Percentiles rank a stretch among this genome's conserved stretches.
These are phyloP conservation scores for Nothopassalora personata DNA, from an alignment of 2,329 filamentous ascomycete species.

Conservation along the genomic window DNA sequence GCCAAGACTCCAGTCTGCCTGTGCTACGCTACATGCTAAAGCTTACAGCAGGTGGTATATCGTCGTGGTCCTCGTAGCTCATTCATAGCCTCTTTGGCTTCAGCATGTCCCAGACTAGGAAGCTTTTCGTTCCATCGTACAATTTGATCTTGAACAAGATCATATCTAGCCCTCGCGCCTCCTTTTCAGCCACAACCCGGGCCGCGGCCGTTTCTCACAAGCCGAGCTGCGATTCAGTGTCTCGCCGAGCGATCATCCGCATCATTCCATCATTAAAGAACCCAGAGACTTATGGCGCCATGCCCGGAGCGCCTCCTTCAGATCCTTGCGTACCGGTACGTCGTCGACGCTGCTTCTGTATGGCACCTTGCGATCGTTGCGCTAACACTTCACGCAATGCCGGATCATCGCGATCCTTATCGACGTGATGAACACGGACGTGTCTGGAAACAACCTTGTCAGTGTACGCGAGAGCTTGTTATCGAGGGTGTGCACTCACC, in stretches of 20 bases:
- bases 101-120: not conserved
- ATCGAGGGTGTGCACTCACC: slow-evolving; percentile 50
- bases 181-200: not conserved
- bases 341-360: slow-evolving; percentile 65
- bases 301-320: not conserved
- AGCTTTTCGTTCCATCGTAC: not conserved
- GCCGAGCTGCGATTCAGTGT: too few species aligned
- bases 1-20: not conserved
- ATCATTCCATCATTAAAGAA: not conserved
- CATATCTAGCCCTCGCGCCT: not conserved
- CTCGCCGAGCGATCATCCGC: too few species aligned
- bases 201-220: too few species aligned
- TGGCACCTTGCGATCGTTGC: slow-evolving; percentile 78
- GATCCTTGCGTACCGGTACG: slow-evolving; percentile 37
- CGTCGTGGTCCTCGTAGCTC: not conserved
- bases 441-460: slow-evolving; percentile 55
- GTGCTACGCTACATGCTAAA: not conserved
- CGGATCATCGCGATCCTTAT: slow-evolving; percentile 84
- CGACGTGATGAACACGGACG: slow-evolving; percentile 83
- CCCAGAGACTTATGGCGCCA: not conserved
- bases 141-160: not conserved
- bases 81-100: not conserved
- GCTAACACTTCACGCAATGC: slow-evolving; percentile 75
- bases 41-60: not conserved
- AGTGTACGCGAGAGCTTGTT: not conserved